Percentiles rank a stretch among this genome's conserved stretches.
phyloP scores from a whole-genome alignment of 257 asterid species.

The Ballota nigra region DNA sequence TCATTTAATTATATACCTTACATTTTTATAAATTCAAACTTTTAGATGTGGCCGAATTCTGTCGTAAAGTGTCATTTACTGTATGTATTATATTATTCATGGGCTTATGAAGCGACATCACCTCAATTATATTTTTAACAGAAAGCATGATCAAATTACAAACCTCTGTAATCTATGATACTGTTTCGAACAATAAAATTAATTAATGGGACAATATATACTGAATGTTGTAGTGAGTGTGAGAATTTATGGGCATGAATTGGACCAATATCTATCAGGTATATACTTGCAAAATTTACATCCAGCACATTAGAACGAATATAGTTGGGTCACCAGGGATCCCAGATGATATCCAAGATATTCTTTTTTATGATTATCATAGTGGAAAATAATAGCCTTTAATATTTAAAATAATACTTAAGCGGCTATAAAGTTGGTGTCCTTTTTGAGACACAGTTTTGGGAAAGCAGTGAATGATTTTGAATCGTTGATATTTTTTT shows the following conservation, averaged over 20 bases:
- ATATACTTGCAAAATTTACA: not conserved
- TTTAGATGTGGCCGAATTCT: too few relatives aligned
- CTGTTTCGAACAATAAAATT: too few relatives aligned
- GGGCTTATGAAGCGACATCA: too few relatives aligned
- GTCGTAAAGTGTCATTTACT: too few relatives aligned
- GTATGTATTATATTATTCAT: too few relatives aligned
- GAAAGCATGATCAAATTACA: too few relatives aligned
- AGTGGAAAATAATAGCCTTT: not conserved
- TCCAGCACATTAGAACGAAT: not conserved
- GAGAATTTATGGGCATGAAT: not conserved
- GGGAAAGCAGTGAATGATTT: not conserved
- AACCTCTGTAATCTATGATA: too few relatives aligned
- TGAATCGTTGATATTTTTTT: not conserved
- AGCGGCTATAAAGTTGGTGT: not conserved
- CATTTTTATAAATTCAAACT: too few relatives aligned
- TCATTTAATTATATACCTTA: too few relatives aligned
- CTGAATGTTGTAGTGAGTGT: too few relatives aligned
- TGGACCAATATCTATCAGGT: not conserved
- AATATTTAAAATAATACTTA: not conserved
- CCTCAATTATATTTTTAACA: too few relatives aligned
- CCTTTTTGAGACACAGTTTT: not conserved
- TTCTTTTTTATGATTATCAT: not conserved
- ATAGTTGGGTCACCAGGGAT: not conserved
- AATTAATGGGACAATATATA: too few relatives aligned
- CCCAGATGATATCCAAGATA: slow-evolving; percentile 5